Percentiles rank a stretch among this genome's conserved stretches.
Conservation (phyloP, 768 basidiomycete species). For the Suillus alpinus region DNA sequence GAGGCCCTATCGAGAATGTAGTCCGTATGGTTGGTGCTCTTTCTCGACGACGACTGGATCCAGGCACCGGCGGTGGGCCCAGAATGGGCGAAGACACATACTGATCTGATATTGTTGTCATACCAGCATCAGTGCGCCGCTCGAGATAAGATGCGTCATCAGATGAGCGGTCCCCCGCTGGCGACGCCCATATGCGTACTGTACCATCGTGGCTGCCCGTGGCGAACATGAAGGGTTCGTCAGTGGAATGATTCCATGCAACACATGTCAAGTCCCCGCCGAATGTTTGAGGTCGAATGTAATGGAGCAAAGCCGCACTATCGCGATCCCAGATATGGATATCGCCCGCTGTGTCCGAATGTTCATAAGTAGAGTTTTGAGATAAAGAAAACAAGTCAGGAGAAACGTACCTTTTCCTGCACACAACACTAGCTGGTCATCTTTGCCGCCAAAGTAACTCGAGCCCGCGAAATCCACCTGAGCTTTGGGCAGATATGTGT, state of each 20-base stretch:
- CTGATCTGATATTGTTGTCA: neutral
- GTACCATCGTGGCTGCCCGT: constrained; percentile 78
- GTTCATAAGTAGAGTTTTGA: constrained; percentile 3
- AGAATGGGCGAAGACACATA: neutral
- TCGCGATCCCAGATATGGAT: constrained; percentile 87
- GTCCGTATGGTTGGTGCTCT: constrained; percentile 2
- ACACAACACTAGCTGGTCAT: constrained; percentile 76
- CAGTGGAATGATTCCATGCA: constrained; percentile 72
- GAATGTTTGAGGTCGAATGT: constrained; percentile 59
- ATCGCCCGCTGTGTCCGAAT: constrained; percentile 59
- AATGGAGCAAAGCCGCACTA: constrained; percentile 68
- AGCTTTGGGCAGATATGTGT: constrained; percentile 71
- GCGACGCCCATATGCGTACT: constrained; percentile 69
- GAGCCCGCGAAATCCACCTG: constrained; percentile 74
- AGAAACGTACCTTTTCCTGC: constrained; percentile 61
- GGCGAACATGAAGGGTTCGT: constrained; percentile 52
- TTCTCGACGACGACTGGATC: neutral
- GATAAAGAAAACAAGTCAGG: neutral
- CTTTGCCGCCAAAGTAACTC: constrained; percentile 79
- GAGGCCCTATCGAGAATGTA: neutral
- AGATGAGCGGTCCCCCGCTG: constrained; percentile 19
- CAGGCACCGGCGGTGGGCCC: neutral
- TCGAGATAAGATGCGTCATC: constrained; percentile 27
- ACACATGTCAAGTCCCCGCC: constrained; percentile 76
- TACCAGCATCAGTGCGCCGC: constrained; percentile 15